Conservation (phyloP, 768 basidiomycete genomes). For the Pleurotus djamor region DNA sequence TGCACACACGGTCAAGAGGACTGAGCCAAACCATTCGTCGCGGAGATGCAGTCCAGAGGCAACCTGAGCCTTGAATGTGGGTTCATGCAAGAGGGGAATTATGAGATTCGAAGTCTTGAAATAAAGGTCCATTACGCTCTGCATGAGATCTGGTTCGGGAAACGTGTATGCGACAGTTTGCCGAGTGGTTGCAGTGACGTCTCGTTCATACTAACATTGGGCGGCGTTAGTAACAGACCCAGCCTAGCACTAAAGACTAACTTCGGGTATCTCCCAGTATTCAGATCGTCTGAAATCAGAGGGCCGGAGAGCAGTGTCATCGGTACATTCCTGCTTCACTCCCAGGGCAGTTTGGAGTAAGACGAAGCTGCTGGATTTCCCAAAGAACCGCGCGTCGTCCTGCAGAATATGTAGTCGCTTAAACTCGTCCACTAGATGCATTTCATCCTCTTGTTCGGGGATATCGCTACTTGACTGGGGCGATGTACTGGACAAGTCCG, state of each 20-base stretch:
- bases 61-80: slow-evolving; percentile 57
- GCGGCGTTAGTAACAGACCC: not conserved
- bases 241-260: slow-evolving; percentile 15
- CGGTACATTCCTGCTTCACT: slow-evolving; percentile 55
- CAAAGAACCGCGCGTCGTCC: slow-evolving; percentile 44
- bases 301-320: slow-evolving; percentile 10
- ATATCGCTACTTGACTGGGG: slow-evolving; percentile 17
- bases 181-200: not conserved
- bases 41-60: slow-evolving; percentile 44
- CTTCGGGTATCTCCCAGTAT: slow-evolving; percentile 35
- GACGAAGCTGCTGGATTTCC: slow-evolving; percentile 55
- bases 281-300: slow-evolving; percentile 23
- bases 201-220: not conserved
- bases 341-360: slow-evolving; percentile 54
- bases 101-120: slow-evolving; percentile 58
- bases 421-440: slow-evolving; percentile 33
- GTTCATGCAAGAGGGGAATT: slow-evolving; percentile 71
- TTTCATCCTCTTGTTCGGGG: slow-evolving; percentile 23
- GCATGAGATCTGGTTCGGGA: slow-evolving; percentile 50
- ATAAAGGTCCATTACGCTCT: slow-evolving; percentile 56
- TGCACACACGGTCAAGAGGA: slow-evolving; percentile 72
- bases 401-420: slow-evolving; percentile 29
- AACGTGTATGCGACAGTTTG: slow-evolving; percentile 22
- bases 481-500: slow-evolving; percentile 5
- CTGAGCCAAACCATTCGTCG: slow-evolving; percentile 52